Base-by-base conservation (phyloP, 2,329 filamentous ascomycete species). In the Sclerotinia subarctica region DNA sequence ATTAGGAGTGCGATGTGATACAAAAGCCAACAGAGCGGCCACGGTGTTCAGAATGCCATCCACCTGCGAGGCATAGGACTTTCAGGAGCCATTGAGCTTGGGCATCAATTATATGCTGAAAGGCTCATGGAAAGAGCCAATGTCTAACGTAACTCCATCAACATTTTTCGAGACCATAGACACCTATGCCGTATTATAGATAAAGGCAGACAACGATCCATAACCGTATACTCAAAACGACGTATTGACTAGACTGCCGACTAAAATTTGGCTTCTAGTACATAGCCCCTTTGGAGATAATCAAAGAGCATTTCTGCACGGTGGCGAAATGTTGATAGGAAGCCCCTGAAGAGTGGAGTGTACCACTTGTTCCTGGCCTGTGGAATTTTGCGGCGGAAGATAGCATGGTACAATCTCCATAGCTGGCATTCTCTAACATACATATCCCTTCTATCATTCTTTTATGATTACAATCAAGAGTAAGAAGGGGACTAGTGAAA, bases 1-100 rank as follows among this genome's bases (percentile, higher is more conserved):
- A 17, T 38, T 32, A n/a, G 46, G 6, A 63, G n/a, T 46, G n/a
- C 10, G 59, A 49, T 63, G 62, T 17, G 26, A 60, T 49, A 52
- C 21, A 42, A 69, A 17, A 47, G 67, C 62, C 11, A 69, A 35
- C 17, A 65, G 52, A 57, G 63, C 53, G 3, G 67, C 53, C 26
- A 69, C 21, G 4, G 63, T 44, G 5, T 66, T 66, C 19, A 69
- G 47, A 26, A 69, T 66, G 10, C n/a, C 42, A 49, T 69, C 67
- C 10, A 62, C 47, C n/a, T 57, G 38, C 17, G 59, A 68, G 3
- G 29, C 26, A 11, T 24, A 24, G 6, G 21, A 32, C 21, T 58
- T 24, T 42, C 53, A 58, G 15, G 38, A 56, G 29, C 64, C 58
- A 29, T 32, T 32, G 42, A 19, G 24, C 19, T 35, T 66, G 64